Percentiles rank a stretch among this genome's conserved stretches.
phyloP scores from a whole-genome alignment of 441 rosid genomes.

The Codiaeum variegatum region DNA sequence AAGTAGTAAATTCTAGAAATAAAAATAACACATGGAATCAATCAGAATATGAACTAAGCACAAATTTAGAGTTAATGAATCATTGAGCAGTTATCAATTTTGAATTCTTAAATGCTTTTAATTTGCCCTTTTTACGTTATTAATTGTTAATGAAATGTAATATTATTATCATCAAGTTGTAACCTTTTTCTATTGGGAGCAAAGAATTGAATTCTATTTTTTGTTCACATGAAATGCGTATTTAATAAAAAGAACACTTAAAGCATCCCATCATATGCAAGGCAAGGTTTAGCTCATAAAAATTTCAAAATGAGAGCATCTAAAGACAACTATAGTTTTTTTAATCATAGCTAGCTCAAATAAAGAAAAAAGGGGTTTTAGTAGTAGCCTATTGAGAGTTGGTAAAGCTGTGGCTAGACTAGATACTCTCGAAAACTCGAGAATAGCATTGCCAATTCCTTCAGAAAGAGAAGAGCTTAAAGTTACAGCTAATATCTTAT shows the following conservation, averaged over 20 bases:
- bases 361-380: neutral
- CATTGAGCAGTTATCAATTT: too few relatives aligned
- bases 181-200: too few relatives aligned
- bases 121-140: too few relatives aligned
- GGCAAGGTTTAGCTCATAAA: neutral
- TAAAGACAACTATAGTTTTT: neutral
- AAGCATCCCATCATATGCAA: constrained; percentile 4
- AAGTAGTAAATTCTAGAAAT: neutral
- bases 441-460: constrained; percentile 61
- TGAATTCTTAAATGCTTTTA: too few relatives aligned
- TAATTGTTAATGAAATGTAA: too few relatives aligned
- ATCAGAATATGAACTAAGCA: too few relatives aligned
- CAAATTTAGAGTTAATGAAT: too few relatives aligned
- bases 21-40: too few relatives aligned
- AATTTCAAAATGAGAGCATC: neutral
- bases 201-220: too few relatives aligned
- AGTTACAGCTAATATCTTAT: constrained; percentile 69
- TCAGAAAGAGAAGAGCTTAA: constrained; percentile 81
- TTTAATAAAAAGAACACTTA: neutral
- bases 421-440: constrained; percentile 65
- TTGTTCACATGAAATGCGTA: constrained; percentile 3
- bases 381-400: constrained; percentile 42
- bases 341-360: neutral
- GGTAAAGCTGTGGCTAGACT: constrained; percentile 72
- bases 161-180: too few relatives aligned